Base-by-base conservation (phyloP, 129 eudicot species). In the Cynara cardunculus region DNA sequence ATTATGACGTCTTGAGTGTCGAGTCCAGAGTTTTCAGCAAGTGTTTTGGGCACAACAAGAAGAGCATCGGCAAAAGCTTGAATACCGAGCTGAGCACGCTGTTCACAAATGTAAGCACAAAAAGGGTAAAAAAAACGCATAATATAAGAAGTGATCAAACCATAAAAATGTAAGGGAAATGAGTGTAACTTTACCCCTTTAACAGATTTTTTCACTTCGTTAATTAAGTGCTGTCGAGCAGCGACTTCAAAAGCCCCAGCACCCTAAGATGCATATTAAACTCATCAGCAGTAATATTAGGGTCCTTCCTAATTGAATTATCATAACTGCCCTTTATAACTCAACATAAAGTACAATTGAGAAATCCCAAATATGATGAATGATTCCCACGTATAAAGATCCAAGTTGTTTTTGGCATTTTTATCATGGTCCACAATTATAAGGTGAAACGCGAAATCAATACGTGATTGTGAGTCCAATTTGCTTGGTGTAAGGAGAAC, bases 161-260 rank as follows among this genome's bases (percentile, higher is more conserved):
- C 41, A 32, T 24, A 69, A 76, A 2, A 78, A 41, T 67, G 67
- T 19, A 19, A 65, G 22, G 16, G 8, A 72, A 70, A 21, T n/a
- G 64, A 24, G 7, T 2, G 7, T 2, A 32, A 37, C 75, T 77
- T 77, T 84, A 91, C 98, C 93, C 98, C 97, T 88, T 91, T 70
- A 59, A 91, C 95, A 64, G 98, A 85, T 85, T 91, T 94, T 89
- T 89, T 94, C 83, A 94, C 95, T 75, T 89, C 93, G 67, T 94
- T 94, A 14, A 94, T 73, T 7, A 94, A 84, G 85, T 89, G 79
- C 71, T 94, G 98, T 73, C 98, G 81, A 72, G 98, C 97, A 39
- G 97, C 98, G 82, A 91, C 90, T 82, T 94, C 98, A 89, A 94
- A 94, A 70, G 98, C 98, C 53, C 97, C 98, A 44, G 95, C 95